Evolutionary conservation across 2,329 filamentous ascomycete species (phyloP).

Genomic region (Magnaporthiopsis rhizophila): DNA sequence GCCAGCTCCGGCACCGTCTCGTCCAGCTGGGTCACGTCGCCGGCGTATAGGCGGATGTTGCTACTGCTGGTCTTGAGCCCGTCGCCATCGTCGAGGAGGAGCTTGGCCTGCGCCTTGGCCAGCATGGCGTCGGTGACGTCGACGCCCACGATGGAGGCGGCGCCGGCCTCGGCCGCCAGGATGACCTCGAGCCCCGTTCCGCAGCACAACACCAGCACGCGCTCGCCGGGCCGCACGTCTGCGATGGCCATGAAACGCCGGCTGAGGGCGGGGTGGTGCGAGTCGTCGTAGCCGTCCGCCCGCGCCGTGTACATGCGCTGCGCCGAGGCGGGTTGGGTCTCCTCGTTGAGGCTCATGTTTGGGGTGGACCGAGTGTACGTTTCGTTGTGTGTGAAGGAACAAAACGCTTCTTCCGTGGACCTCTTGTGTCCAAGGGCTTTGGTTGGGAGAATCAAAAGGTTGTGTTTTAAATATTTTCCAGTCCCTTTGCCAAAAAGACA

Average conservation of each 20-base stretch:
- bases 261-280: constrained; percentile 25
- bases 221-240: constrained; percentile 17
- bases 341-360: not conserved
- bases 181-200: constrained; percentile 25
- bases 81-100: too few species aligned
- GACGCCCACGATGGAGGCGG: constrained; percentile 21
- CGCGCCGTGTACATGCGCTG: constrained; percentile 24
- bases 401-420: too few species aligned
- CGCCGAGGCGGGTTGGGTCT: constrained; percentile 15
- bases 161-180: constrained; percentile 20
- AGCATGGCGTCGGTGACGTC: constrained; percentile 26
- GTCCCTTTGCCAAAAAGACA: too few species aligned
- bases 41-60: constrained; percentile 17
- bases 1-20: constrained; percentile 13
- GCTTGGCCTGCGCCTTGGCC: constrained; percentile 15
- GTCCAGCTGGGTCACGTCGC: constrained; percentile 21
- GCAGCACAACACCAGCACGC: constrained; percentile 24
- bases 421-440: too few species aligned
- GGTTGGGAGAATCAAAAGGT: too few species aligned
- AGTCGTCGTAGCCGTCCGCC: constrained; percentile 24
- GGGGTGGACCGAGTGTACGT: not conserved
- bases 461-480: too few species aligned
- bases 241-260: constrained; percentile 21
- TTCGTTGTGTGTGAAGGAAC: too few species aligned
- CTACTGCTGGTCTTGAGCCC: constrained; percentile 11